These are phyloP conservation scores for apple (Malus domestica) DNA, from an alignment of 306 rosid species.

Conservation along the genomic window ASM211411v1 NC_041803.1:51179001-51179500, in stretches of 20 bases:
- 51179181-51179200: neutral
- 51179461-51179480: constrained; percentile 77
- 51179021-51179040: constrained; percentile 82
- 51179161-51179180: neutral
- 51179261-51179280: constrained; percentile 31
- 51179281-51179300: constrained; percentile 36
- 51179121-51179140: constrained; percentile 18
- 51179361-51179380: constrained; percentile 73
- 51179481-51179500: constrained; percentile 95
- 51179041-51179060: constrained; percentile 89
- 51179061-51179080: constrained; percentile 87
- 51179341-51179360: constrained; percentile 70
- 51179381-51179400: constrained; percentile 85
- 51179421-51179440: constrained; percentile 83
- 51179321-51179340: constrained; percentile 93
- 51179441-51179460: constrained; percentile 74
- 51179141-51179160: neutral
- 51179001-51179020: constrained; percentile 59
- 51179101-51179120: constrained; percentile 70
- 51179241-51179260: neutral
- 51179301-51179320: constrained; percentile 95
- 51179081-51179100: constrained; percentile 93
- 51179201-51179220: neutral
- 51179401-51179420: constrained; percentile 68
- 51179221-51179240: neutral